These are phyloP conservation scores for Cyclotella kingstonii DNA, from an alignment of 108 stramenopile genomes.

Conservation along the genomic window DNA sequence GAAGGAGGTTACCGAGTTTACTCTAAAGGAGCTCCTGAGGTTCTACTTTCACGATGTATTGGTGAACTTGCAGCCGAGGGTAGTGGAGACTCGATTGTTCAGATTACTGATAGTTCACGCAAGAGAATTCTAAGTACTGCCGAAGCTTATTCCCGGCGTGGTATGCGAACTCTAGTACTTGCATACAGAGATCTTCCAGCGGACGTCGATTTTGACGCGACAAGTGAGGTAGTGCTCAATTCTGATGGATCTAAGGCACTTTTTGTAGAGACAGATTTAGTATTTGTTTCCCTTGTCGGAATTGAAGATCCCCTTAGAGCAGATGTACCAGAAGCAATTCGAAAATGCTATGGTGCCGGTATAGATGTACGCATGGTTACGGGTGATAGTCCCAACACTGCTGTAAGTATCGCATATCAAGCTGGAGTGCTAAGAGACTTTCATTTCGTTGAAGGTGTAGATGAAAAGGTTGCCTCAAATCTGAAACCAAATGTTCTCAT, in stretches of 20 bases:
- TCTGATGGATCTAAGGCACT: constrained; percentile 71
- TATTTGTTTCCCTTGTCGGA: constrained; percentile 84
- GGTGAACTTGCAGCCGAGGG: constrained; percentile 7
- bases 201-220: constrained; percentile 58
- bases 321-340: constrained; percentile 90
- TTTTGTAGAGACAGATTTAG: constrained; percentile 65
- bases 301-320: constrained; percentile 96
- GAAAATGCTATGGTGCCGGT: constrained; percentile 80
- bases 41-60: constrained; percentile 62
- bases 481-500: constrained; percentile 77
- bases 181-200: constrained; percentile 77
- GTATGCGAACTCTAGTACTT: constrained; percentile 81
- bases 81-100: constrained; percentile 17
- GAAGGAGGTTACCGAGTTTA: constrained; percentile 77
- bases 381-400: constrained; percentile 94
- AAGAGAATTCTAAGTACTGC: constrained; percentile 38
- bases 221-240: constrained; percentile 53
- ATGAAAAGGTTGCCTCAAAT: constrained; percentile 65
- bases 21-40: constrained; percentile 87
- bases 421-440: constrained; percentile 77
- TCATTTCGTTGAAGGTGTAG: constrained; percentile 56
- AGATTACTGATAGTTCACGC: constrained; percentile 34
- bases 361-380: constrained; percentile 98
- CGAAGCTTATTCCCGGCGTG: constrained; percentile 69
- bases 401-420: constrained; percentile 91